Evolutionary conservation across 78 protist genomes (phyloP), one percentile per base, ranked within the genome.

Genomic region (Monocercomonoides exilis): DNA sequence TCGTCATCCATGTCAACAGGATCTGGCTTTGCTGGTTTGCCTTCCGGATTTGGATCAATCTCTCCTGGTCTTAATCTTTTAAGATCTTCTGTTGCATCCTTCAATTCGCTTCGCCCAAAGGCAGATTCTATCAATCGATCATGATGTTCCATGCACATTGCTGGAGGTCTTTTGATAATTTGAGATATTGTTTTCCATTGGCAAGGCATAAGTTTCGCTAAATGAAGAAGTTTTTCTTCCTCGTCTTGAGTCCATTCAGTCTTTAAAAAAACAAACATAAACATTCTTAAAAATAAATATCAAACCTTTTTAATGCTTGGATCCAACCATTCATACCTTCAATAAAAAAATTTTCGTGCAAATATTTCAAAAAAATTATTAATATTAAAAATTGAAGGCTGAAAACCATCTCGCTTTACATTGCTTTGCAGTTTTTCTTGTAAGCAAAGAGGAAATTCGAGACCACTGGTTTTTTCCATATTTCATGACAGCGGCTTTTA

Each of bases 181-280:
- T 97, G 98, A 0, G 99, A 98, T 64, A 99, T 97, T 2, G 99
- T 96, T 6, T 97, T 88, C 99, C 99, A 99, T 87, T 96, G 98
- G 1, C 86, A 80, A 0, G 93, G 93, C 92, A 92, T 90, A 35
- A 96, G 86, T 87, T 96, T 96, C n/a, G 97, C 99, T 6, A 97
- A 87, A 82, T 97, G 99, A 32, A 98, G 90, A 41, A 99, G 95
- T 91, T 95, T 96, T 79, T 98, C 99, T 35, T 99, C 99, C 45
- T 99, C 99, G 84, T 98, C 99, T 29, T 91, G 82, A 0, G 94
- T 89, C 99, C 99, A 99, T 85, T 98, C 99, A 2, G 98, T 96
- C 88, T 92, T n/a, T 0, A 1, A 0, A 32, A 38, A 11, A 1
- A 2, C 45, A 21, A 79, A 33, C n/a, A 38, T 6, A 79, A 29